phyloP scores from a whole-genome alignment of 371 early-diverging fungal species.

The Rhizopus stolonifer region DNA sequence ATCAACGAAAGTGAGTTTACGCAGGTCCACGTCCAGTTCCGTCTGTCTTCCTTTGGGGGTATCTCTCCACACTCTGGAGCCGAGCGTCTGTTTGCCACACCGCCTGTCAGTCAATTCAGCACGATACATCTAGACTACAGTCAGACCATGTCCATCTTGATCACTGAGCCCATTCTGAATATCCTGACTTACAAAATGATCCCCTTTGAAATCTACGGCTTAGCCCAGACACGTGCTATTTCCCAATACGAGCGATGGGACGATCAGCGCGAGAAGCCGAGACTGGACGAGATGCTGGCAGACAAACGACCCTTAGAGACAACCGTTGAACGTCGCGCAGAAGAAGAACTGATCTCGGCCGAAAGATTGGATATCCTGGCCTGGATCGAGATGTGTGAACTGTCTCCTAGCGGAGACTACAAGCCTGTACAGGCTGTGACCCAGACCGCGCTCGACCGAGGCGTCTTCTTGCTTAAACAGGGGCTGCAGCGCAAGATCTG shows the following conservation, averaged over 20 bases:
- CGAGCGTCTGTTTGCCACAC: slow-evolving; percentile 63
- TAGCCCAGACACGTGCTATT: slow-evolving; percentile 44
- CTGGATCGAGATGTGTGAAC: slow-evolving; percentile 70
- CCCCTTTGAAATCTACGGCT: slow-evolving; percentile 63
- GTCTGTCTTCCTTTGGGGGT: slow-evolving; percentile 57
- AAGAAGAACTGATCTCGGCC: slow-evolving; percentile 58
- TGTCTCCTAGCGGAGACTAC: slow-evolving; percentile 70
- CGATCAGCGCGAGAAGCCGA: slow-evolving; percentile 42
- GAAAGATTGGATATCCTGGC: slow-evolving; percentile 71
- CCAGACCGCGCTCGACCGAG: slow-evolving; percentile 50
- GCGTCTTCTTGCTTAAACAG: slow-evolving; percentile 75
- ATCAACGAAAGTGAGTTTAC: slow-evolving; percentile 67
- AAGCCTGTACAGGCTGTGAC: slow-evolving; percentile 68
- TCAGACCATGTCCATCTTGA: slow-evolving; percentile 54
- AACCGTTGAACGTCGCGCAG: slow-evolving; percentile 38
- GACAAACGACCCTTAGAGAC: neutral
- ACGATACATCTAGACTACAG: slow-evolving; percentile 58
- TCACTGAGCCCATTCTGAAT: slow-evolving; percentile 40
- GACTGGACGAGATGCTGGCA: slow-evolving; percentile 19
- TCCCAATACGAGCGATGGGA: slow-evolving; percentile 60
- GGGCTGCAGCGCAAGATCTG: slow-evolving; percentile 82
- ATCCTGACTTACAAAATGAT: slow-evolving; percentile 36
- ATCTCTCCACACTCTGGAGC: slow-evolving; percentile 26
- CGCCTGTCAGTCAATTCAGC: slow-evolving; percentile 55
- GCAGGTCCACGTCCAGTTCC: slow-evolving; percentile 75